These are phyloP conservation scores for Leucaena leucocephala DNA, from an alignment of 306 rosid genomes.

Conservation along the genomic window DNA sequence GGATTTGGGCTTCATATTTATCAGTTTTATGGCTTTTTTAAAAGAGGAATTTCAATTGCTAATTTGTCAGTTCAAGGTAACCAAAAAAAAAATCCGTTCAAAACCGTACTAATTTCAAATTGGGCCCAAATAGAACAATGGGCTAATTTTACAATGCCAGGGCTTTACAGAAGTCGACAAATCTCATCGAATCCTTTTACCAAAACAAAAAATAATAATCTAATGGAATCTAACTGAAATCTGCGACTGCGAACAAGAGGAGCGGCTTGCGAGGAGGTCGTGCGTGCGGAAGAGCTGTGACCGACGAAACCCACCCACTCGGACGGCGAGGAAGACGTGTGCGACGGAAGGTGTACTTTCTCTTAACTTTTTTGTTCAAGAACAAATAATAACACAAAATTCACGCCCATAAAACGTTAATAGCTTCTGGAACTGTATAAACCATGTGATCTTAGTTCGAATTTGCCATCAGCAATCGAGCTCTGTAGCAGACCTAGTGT, in stretches of 20 bases:
- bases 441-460: background rate
- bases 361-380: background rate
- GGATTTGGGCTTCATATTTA: background rate
- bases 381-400: background rate
- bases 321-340: background rate
- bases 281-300: background rate
- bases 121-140: too few species aligned
- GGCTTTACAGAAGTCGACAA: too few species aligned
- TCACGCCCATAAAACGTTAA: slow-evolving; percentile 2
- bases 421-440: background rate
- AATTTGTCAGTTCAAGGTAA: too few species aligned
- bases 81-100: too few species aligned
- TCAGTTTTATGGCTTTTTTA: background rate
- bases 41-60: too few species aligned
- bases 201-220: too few species aligned
- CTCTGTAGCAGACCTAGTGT: background rate
- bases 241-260: background rate
- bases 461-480: background rate
- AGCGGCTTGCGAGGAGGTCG: background rate
- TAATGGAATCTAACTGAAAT: too few species aligned
- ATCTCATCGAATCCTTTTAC: too few species aligned
- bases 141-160: too few species aligned
- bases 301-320: background rate
- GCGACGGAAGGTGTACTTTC: background rate
- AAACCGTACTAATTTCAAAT: too few species aligned